A percentile compares a stretch with the other conserved stretches of the same genome.
These are phyloP conservation scores for Chalciporus sphaerocephalus DNA, from an alignment of 768 basidiomycete genomes.

Conservation along the genomic window DNA sequence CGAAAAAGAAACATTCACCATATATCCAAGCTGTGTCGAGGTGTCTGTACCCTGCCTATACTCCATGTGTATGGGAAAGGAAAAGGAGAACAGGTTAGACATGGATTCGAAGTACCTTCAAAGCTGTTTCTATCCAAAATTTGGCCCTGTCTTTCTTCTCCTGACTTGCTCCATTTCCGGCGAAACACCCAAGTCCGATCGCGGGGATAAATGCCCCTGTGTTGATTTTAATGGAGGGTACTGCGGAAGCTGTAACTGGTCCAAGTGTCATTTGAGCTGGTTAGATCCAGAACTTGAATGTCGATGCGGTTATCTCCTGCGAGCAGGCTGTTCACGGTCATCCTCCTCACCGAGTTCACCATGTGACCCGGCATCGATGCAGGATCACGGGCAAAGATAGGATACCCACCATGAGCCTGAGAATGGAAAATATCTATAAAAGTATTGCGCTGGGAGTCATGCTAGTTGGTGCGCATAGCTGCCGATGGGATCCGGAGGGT, in stretches of 20 bases:
- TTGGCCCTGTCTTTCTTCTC: conserved; percentile 11
- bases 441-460: too few species aligned
- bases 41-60: neutral
- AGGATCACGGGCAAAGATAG: neutral
- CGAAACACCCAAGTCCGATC: conserved; percentile 22
- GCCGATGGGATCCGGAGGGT: too few species aligned
- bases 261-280: neutral
- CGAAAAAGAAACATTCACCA: too few species aligned
- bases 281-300: too few species aligned
- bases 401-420: too few species aligned
- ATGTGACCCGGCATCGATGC: neutral
- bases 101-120: neutral
- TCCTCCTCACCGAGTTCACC: neutral
- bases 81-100: neutral
- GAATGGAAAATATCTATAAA: too few species aligned
- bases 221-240: conserved; percentile 36
- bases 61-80: neutral
- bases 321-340: neutral
- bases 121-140: neutral
- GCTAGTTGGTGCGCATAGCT: too few species aligned
- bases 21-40: neutral
- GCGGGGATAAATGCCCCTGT: conserved; percentile 40
- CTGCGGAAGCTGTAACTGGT: conserved; percentile 15
- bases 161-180: neutral
- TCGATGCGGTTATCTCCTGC: too few species aligned